Evolutionary conservation across 2,329 filamentous ascomycete genomes (phyloP).

Genomic region (Colletotrichum orbiculare): DNA sequence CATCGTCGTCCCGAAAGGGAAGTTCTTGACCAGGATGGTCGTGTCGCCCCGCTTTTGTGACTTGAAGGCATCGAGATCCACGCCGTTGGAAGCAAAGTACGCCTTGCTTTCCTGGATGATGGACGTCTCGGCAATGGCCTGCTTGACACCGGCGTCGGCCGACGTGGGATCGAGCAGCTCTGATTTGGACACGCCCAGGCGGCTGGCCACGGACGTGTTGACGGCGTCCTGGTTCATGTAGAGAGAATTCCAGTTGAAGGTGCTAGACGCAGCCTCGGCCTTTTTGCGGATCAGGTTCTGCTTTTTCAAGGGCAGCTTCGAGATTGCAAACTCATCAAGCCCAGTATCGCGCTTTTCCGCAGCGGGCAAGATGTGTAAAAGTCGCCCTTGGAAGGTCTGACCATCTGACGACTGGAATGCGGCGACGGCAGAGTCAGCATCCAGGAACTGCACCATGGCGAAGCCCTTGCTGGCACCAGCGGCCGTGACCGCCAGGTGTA

Average conservation of each 20-base stretch:
- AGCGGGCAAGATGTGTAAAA: constrained; percentile 90
- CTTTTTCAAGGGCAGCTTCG: constrained; percentile 93
- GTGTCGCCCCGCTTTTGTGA: constrained; percentile 85
- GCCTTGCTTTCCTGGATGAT: constrained; percentile 96
- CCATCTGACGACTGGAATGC: constrained; percentile 86
- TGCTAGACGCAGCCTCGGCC: constrained; percentile 76
- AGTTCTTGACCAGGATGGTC: constrained; percentile 93
- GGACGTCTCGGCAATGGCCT: constrained; percentile 95
- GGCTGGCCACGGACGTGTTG: constrained; percentile 86
- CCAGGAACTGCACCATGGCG: constrained; percentile 83
- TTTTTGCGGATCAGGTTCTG: constrained; percentile 91
- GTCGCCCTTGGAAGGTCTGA: constrained; percentile 89
- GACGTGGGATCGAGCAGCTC: constrained; percentile 96
- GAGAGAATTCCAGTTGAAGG: constrained; percentile 99
- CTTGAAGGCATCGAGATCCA: constrained; percentile 93
- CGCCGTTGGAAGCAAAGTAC: constrained; percentile 88
- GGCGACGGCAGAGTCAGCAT: constrained; percentile 77
- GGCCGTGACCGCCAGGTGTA: constrained; percentile 84
- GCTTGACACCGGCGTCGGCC: constrained; percentile 92
- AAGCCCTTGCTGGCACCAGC: constrained; percentile 87
- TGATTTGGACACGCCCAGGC: constrained; percentile 89
- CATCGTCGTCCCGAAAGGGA: constrained; percentile 82
- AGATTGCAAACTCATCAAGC: constrained; percentile 88
- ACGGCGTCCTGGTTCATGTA: constrained; percentile 98
- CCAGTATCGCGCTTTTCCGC: constrained; percentile 83